Evolutionary conservation across 2,329 filamentous ascomycete genomes (phyloP).

Genomic region (Byssochlamys sp.): DNA sequence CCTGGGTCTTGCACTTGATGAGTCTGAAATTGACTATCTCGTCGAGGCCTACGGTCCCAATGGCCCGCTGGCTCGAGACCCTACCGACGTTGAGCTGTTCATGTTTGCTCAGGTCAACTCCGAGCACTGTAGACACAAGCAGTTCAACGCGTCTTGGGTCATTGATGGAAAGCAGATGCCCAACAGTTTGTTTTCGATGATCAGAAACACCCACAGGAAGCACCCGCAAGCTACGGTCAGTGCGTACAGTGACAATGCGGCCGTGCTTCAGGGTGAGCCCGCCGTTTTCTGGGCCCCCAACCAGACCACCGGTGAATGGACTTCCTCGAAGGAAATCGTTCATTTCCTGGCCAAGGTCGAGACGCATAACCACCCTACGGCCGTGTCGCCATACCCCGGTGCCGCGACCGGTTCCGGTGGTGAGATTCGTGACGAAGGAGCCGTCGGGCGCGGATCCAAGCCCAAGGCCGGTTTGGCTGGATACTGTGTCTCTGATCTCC

Average conservation of each 20-base stretch:
- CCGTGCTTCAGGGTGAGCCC: constrained; percentile 67
- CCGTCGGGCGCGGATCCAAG: constrained; percentile 81
- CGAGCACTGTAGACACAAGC: constrained; percentile 80
- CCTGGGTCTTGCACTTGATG: constrained; percentile 76
- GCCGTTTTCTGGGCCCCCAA: constrained; percentile 81
- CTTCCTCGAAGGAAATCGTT: constrained; percentile 71
- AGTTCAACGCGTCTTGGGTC: constrained; percentile 94
- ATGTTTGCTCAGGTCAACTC: constrained; percentile 99
- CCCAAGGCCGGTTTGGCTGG: constrained; percentile 87
- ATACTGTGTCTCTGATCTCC: constrained; percentile 88
- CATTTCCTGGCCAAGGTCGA: constrained; percentile 91
- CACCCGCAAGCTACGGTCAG: constrained; percentile 74
- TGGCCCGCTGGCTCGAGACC: constrained; percentile 49
- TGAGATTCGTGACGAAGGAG: constrained; percentile 89
- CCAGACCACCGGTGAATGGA: constrained; percentile 77
- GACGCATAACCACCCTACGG: constrained; percentile 94
- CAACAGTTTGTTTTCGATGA: constrained; percentile 86
- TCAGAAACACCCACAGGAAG: constrained; percentile 80
- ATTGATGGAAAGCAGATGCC: constrained; percentile 77
- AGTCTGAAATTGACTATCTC: constrained; percentile 83
- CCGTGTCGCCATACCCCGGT: constrained; percentile 84
- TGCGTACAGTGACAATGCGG: constrained; percentile 94
- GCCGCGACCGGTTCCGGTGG: constrained; percentile 92
- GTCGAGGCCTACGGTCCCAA: constrained; percentile 69
- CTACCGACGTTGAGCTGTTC: constrained; percentile 89